Evolutionary conservation across 2,329 filamentous ascomycete genomes (phyloP), one percentile per base, ranked within the genome.

Genomic region (Biscogniauxia sp.): DNA sequence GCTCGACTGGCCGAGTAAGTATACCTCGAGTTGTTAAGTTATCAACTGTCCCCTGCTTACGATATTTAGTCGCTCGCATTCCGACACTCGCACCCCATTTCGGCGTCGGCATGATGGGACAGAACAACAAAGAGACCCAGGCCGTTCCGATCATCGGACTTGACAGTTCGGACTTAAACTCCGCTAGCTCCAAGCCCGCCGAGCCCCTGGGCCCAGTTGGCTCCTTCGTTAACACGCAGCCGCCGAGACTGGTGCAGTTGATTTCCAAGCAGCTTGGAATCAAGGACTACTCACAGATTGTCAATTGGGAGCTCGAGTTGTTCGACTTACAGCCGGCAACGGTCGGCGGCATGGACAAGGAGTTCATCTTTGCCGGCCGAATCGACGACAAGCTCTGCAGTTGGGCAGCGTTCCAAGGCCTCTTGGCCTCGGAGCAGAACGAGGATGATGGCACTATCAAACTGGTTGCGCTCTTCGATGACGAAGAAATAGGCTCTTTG

Each of bases 311-410:
- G 73, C 86, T 98, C 45, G 95, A 99, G 78, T 88, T 99, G 32
- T 99, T 90, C 73, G 95, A 98, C 76, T 85, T 86, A 3, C 93
- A 97, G 74, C 91, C 93, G 8, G 93, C 93, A 1, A 87, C 89
- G 50, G 84, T 92, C 19, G 89, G 91, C 66, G 95, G 95, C 13
- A 76, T 99, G 60, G 91, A 96, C 69, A 92, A 90, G 74, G 94
- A 98, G 69, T 89, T 99, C 74, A 96, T 99, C 77, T 97, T 94
- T 66, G 94, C 92, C 8, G 93, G 94, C 61, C 90, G 95, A 57
- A 95, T 98, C 67, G 95, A 99, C 74, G 95, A 99, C 79, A 98
- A 97, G 81, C 88, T 99, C 53, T 98, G 95, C 82, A 96, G 91
- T 32, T 98, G 92, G 88, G 87, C 93, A 7, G 94, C 95, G 7